Conservation (phyloP, 306 rosid genomes). For the Dalbergia cochinchinensis region DNA sequence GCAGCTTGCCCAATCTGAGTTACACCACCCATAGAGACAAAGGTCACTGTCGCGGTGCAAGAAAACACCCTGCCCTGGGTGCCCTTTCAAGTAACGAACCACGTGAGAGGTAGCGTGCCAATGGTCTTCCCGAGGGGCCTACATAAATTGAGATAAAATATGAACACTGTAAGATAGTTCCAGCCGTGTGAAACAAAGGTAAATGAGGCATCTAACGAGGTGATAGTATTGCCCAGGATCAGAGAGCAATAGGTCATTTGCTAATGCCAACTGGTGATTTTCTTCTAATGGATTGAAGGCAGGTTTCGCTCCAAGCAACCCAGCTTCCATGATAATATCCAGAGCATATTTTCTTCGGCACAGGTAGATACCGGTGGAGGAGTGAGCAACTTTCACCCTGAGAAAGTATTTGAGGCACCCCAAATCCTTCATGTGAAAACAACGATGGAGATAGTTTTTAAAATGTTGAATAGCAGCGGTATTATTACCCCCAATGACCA, state of each 20-base stretch:
- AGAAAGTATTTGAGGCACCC: background rate
- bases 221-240: background rate
- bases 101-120: no score
- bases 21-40: background rate
- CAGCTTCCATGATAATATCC: background rate
- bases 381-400: background rate
- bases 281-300: background rate
- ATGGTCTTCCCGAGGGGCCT: no score
- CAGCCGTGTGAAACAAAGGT: no score
- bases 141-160: no score
- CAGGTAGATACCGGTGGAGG: background rate
- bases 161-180: no score
- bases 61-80: background rate
- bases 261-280: background rate
- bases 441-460: no score
- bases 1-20: background rate
- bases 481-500: no score
- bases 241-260: background rate
- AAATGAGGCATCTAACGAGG: background rate
- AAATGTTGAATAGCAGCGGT: no score
- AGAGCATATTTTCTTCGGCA: background rate
- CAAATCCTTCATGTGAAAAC: background rate
- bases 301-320: background rate
- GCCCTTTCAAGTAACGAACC: background rate
- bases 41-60: background rate